Evolutionary conservation across 805 yeast genomes (phyloP), one percentile per base, ranked within the genome.

Genomic region (Metschnikowia matae): DNA sequence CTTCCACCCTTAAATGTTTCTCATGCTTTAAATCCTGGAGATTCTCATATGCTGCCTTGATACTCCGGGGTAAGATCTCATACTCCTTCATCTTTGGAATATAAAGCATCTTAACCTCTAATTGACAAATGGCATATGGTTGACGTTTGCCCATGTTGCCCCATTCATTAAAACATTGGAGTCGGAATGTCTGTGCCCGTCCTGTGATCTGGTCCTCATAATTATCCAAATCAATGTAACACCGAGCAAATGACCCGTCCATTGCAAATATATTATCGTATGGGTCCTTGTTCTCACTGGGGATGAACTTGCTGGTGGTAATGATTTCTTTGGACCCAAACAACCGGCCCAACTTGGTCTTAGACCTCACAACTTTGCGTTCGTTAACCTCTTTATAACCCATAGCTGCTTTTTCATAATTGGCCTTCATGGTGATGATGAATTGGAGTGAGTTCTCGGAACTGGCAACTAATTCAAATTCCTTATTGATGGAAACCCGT

Each of bases 191-290:
- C 50, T 71, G 69, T 0, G 82, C 71, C 44, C 69, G 64, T 15
- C 88, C 85, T 15, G 77, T 79, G 42, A 87, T 72, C 31, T 75
- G 76, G 18, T 74, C 66, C 59, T 83, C 83, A 58, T 79, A 78
- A 50, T 79, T 80, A 21, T 77, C 75, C 59, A 86, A 84, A 42
- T 78, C 78, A 48, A 91, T 73, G 57, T 85, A 83, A 48, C 87
- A 80, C 60, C 92, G 77, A 7, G 89, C 96, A 74, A 88, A 90
- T 35, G 96, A 88, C 1, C 98, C 98, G 65, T 89, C 95, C 33
- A 76, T 74, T 1, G 97, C 96, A 54, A 89, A 77, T 49, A 79
- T 69, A 33, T 73, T 66, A 33, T 78, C 79, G 85, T 92, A 80
- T 2, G 76, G 69, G 68, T 87, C 95, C 3, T 67, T 65, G 1